Conservation (phyloP, 2,329 filamentous ascomycete species). For the Ascochyta lentis region DNA sequence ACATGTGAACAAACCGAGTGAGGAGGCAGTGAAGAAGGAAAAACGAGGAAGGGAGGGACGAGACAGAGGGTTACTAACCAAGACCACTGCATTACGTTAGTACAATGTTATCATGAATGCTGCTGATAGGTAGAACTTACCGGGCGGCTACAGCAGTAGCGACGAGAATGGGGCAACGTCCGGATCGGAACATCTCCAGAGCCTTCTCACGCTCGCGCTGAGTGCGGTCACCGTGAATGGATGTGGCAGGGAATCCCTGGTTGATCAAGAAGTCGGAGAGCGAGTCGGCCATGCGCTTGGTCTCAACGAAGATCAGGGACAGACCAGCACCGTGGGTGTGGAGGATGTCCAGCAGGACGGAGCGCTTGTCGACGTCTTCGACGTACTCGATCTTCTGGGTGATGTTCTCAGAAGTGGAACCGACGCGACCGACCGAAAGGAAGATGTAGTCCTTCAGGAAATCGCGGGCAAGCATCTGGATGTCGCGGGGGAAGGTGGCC, state of each 20-base stretch:
- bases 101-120: too few relatives aligned
- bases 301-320: constrained; percentile 98
- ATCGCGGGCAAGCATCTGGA: constrained; percentile 97
- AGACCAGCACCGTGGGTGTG: constrained; percentile 90
- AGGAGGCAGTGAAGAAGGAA: not conserved
- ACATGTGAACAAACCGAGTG: not conserved
- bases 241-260: constrained; percentile 96
- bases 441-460: constrained; percentile 99
- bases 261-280: constrained; percentile 98
- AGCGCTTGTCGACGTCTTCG: constrained; percentile 96
- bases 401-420: constrained; percentile 99
- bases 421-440: constrained; percentile 96
- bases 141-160: constrained; percentile 94
- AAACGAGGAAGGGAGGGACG: not conserved
- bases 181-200: constrained; percentile 96
- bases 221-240: constrained; percentile 97
- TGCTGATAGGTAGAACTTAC: too few relatives aligned
- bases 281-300: constrained; percentile 98
- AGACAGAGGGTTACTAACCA: not conserved
- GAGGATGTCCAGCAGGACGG: constrained; percentile 94
- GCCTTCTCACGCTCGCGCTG: constrained; percentile 99
- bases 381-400: constrained; percentile 99
- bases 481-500: constrained; percentile 97
- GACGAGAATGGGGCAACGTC: constrained; percentile 92
- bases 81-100: constrained; percentile 1